These are phyloP conservation scores for Hyphopichia wangnamkhiaoensis DNA, from an alignment of 1,139 yeast genomes.

Conservation along the genomic window DNA sequence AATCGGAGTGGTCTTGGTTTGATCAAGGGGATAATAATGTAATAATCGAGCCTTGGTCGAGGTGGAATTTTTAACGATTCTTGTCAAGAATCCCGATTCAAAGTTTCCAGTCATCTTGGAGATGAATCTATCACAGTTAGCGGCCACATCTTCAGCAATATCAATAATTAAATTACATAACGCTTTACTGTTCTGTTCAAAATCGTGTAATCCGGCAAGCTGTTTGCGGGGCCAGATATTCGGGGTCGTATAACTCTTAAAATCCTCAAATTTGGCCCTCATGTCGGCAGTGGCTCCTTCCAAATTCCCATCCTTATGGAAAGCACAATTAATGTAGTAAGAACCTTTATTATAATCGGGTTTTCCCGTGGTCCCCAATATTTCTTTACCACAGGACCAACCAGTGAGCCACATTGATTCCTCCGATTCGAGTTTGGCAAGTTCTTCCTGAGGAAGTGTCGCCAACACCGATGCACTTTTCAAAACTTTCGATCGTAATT, in stretches of 20 bases:
- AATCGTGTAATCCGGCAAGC: slow-evolving; percentile 21
- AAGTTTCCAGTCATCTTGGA: slow-evolving; percentile 25
- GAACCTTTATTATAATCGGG: slow-evolving; percentile 62
- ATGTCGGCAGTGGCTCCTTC: slow-evolving; percentile 48
- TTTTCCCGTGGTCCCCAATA: slow-evolving; percentile 33
- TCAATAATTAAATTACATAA: slow-evolving; percentile 50
- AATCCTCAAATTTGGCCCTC: slow-evolving; percentile 29
- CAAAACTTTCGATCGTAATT: slow-evolving; percentile 46
- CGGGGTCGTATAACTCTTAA: slow-evolving; percentile 47
- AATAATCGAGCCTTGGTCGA: slow-evolving; percentile 62
- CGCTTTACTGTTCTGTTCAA: slow-evolving; percentile 37
- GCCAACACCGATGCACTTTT: slow-evolving; percentile 49
- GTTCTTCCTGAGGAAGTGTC: slow-evolving; percentile 32
- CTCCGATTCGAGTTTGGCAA: slow-evolving; percentile 45
- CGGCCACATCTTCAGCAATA: slow-evolving; percentile 53
- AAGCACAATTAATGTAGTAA: slow-evolving; percentile 61
- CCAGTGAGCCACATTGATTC: slow-evolving; percentile 57
- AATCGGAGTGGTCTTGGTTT: slow-evolving; percentile 9
- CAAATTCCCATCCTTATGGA: slow-evolving; percentile 41
- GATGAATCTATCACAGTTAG: slow-evolving; percentile 53
- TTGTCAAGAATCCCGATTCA: slow-evolving; percentile 38
- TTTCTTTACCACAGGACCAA: slow-evolving; percentile 68
- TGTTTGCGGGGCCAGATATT: slow-evolving; percentile 55
- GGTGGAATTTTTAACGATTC: slow-evolving; percentile 50
- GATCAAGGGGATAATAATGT: slow-evolving; percentile 48